These are phyloP conservation scores for Ganoderma meredithae DNA, from an alignment of 1,284 basidiomycete species.

Conservation along the genomic window DNA sequence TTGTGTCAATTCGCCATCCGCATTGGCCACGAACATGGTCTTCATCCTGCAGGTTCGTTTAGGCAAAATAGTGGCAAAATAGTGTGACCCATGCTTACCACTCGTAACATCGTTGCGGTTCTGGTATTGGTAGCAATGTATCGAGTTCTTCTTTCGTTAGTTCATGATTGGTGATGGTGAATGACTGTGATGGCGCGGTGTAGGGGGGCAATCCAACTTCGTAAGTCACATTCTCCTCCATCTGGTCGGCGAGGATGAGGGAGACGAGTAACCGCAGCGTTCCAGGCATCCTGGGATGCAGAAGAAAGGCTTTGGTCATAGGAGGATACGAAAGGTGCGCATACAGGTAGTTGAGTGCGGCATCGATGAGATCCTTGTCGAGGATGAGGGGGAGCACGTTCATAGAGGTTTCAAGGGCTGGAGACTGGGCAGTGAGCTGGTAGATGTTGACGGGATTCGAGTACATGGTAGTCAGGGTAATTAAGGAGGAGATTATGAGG, in stretches of 20 bases:
- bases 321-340: constrained; percentile 75
- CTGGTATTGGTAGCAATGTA: constrained; percentile 59
- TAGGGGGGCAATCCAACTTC: constrained; percentile 66
- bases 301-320: constrained; percentile 80
- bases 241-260: constrained; percentile 72
- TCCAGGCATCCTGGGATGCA: constrained; percentile 71
- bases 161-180: constrained; percentile 60
- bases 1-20: constrained; percentile 83
- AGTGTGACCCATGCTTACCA: constrained; percentile 57
- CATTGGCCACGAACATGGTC: constrained; percentile 73
- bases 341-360: constrained; percentile 79
- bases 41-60: constrained; percentile 74
- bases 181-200: constrained; percentile 59
- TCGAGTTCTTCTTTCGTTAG: constrained; percentile 74
- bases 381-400: constrained; percentile 77
- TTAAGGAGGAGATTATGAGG: constrained; percentile 70
- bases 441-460: constrained; percentile 64
- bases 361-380: constrained; percentile 74
- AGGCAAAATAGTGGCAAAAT: background rate
- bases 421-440: constrained; percentile 60
- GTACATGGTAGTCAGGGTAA: constrained; percentile 65
- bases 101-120: constrained; percentile 80
- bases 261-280: constrained; percentile 72
- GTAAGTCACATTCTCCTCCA: constrained; percentile 67
- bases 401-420: constrained; percentile 65